Conservation (phyloP, 176 grass and related monocot genomes). For the bread wheat (Triticum aestivum) region IWGSC_CS_RefSeq_v2.1 NC_057799.1:32509148-32509647, state of each 20-base stretch:
- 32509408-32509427: too few species aligned
- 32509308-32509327: too few species aligned
- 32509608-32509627: neutral
- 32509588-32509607: neutral
- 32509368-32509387: too few species aligned
- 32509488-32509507: constrained; percentile 21
- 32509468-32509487: constrained; percentile 16
- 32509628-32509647: neutral
- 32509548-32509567: constrained; percentile 1
- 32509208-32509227: neutral
- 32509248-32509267: constrained; percentile 34
- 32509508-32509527: neutral
- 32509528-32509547: neutral
- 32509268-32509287: neutral
- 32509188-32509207: neutral
- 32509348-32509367: too few species aligned
- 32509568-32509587: neutral
- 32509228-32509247: neutral
- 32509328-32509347: too few species aligned
- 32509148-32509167: constrained; percentile 24
- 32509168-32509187: constrained; percentile 18
- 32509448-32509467: constrained; percentile 5
- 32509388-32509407: too few species aligned
- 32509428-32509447: constrained; percentile 18
- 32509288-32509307: constrained; percentile 14